Percentiles rank a stretch among this genome's conserved stretches.
Evolutionary conservation across 108 stramenopile genomes (phyloP).

Genomic region (Aurantiochytrium sp.): DNA sequence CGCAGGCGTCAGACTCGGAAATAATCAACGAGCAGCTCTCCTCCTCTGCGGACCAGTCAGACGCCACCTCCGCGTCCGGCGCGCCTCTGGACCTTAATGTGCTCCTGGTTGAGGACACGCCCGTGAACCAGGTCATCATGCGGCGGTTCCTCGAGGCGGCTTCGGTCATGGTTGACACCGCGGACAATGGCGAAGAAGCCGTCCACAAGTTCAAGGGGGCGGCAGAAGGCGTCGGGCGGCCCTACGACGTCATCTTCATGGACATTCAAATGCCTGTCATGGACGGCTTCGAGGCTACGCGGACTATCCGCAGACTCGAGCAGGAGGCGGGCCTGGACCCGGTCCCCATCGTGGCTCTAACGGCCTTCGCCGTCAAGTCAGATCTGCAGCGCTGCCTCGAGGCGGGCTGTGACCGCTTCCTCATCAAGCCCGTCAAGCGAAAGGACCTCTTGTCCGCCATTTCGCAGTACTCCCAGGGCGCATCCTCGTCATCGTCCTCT

Average conservation of each 20-base stretch:
- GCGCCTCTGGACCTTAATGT: not conserved
- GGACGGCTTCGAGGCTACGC: slow-evolving; percentile 19
- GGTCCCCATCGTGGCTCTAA: slow-evolving; percentile 50
- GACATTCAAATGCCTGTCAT: slow-evolving; percentile 37
- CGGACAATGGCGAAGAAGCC: not conserved
- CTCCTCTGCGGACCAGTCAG: not conserved
- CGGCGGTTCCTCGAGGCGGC: not conserved
- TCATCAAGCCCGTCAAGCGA: not conserved
- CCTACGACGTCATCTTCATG: slow-evolving; percentile 25
- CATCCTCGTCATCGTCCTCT: no score
- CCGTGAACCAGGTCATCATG: not conserved
- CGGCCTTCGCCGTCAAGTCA: slow-evolving; percentile 33
- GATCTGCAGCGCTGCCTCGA: not conserved
- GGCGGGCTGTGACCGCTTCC: not conserved
- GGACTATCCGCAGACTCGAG: slow-evolving; percentile 36
- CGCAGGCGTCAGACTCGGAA: not conserved
- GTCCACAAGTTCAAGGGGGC: slow-evolving; percentile 23
- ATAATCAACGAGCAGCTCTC: not conserved
- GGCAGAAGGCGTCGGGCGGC: not conserved
- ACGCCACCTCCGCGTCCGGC: not conserved
- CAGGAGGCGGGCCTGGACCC: slow-evolving; percentile 18
- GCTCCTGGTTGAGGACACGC: not conserved
- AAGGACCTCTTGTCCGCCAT: not conserved
- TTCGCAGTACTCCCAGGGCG: not conserved
- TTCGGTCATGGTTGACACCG: not conserved